These are phyloP conservation scores for Aurifilum marmelostoma DNA, from an alignment of 2,329 filamentous ascomycete genomes.

Conservation along the genomic window DNA sequence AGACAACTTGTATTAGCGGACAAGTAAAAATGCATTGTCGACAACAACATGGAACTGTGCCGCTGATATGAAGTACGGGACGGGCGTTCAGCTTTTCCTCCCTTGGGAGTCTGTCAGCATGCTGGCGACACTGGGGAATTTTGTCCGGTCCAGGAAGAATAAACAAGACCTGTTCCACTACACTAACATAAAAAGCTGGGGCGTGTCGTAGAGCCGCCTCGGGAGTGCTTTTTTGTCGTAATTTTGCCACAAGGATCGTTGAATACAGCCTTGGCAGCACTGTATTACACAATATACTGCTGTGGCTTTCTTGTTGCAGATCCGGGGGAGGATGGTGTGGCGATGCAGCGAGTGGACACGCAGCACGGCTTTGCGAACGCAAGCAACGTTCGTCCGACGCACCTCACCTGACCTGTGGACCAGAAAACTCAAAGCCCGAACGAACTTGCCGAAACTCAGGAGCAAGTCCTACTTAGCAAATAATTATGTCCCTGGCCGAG, in stretches of 20 bases:
- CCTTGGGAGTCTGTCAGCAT: constrained; percentile 22
- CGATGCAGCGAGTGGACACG: constrained; percentile 9
- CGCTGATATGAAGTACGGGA: constrained; percentile 5
- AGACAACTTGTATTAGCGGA: constrained; percentile 14
- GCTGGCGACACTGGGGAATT: constrained; percentile 14
- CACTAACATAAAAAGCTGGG: constrained; percentile 24
- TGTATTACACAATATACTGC: not conserved
- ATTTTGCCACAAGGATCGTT: constrained; percentile 22
- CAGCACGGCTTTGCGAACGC: not conserved
- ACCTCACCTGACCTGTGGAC: not conserved
- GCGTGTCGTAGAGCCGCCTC: constrained; percentile 14
- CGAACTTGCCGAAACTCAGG: not conserved
- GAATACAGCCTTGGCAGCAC: constrained; percentile 12
- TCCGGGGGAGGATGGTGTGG: constrained; percentile 4
- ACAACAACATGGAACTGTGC: constrained; percentile 3
- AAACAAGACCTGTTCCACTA: constrained; percentile 9
- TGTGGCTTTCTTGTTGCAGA: constrained; percentile 13
- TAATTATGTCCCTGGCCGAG: constrained; percentile 12
- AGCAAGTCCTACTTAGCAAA: not conserved
- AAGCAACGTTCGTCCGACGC: not conserved
- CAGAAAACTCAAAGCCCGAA: constrained; percentile 1
- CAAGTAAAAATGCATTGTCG: constrained; percentile 19
- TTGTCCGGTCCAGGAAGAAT: not conserved
- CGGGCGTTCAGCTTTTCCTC: constrained; percentile 3
- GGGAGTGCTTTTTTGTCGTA: not conserved